phyloP scores from a whole-genome alignment of 768 basidiomycete species.

The Mycena filopes region DNA sequence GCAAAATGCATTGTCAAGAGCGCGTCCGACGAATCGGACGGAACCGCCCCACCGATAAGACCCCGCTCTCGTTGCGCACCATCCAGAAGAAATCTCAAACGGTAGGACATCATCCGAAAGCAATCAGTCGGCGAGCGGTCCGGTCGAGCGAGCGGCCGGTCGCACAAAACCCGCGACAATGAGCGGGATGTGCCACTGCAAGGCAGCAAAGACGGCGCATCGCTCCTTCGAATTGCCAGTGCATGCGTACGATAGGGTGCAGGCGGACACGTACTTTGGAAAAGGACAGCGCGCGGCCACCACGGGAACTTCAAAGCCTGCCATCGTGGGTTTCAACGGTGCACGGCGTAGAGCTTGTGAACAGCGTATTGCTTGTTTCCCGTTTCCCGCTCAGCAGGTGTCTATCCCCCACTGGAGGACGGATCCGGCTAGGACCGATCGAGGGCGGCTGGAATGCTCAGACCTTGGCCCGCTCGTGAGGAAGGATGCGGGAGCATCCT shows the following conservation, averaged over 20 bases:
- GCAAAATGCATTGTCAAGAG: background rate
- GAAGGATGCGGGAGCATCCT: conserved; percentile 33
- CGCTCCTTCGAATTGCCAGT: no score
- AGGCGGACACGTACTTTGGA: background rate
- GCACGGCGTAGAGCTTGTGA: no score
- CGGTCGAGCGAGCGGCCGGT: background rate
- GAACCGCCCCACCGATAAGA: background rate
- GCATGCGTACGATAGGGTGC: conserved; percentile 17
- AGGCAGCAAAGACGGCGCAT: no score
- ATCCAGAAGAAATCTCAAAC: no score
- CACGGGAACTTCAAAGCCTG: conserved; percentile 44
- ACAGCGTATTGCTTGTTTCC: conserved; percentile 48
- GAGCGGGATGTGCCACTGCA: conserved; percentile 1
- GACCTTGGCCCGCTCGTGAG: conserved; percentile 54
- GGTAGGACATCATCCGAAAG: no score
- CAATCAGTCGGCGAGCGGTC: no score
- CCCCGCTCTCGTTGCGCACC: no score
- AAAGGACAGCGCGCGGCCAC: conserved; percentile 39
- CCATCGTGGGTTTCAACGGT: no score
- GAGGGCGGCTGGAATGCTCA: conserved; percentile 45
- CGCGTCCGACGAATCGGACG: background rate
- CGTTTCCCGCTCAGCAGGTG: conserved; percentile 38
- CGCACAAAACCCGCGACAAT: conserved; percentile 6
- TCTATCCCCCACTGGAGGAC: no score
- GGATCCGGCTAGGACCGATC: conserved; percentile 45